These are phyloP conservation scores for Diaporthe sp. DNA, from an alignment of 2,329 filamentous ascomycete genomes.

Conservation along the genomic window DNA sequence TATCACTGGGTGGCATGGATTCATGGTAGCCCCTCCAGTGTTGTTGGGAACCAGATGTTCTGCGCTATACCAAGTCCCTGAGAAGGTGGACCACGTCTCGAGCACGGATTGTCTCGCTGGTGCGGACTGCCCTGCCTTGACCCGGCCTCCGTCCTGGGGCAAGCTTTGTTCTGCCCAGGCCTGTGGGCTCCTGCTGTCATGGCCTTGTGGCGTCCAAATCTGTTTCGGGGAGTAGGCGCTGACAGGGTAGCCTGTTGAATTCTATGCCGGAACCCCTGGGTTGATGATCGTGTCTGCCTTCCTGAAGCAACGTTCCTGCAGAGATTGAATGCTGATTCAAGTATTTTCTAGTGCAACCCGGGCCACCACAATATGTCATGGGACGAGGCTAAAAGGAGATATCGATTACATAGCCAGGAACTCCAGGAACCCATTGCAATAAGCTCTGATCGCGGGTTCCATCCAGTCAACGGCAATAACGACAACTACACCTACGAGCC, in stretches of 20 bases:
- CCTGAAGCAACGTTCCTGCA: too few relatives aligned
- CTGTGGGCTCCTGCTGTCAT: neutral
- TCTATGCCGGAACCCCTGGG: neutral
- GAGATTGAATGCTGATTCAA: neutral
- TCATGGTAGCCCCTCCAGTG: neutral
- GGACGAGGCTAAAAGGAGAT: constrained; percentile 70
- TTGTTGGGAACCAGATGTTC: neutral
- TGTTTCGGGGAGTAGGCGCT: neutral
- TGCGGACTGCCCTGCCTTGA: neutral
- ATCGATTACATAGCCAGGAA: constrained; percentile 65
- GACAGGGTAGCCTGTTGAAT: neutral
- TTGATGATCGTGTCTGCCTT: neutral
- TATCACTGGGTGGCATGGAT: neutral
- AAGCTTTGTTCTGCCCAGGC: neutral
- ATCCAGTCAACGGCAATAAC: constrained; percentile 42
- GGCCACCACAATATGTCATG: constrained; percentile 73
- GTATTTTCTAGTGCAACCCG: constrained; percentile 65
- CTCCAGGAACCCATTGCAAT: constrained; percentile 53
- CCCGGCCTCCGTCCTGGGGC: neutral
- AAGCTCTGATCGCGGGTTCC: constrained; percentile 22
- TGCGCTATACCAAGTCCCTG: neutral
- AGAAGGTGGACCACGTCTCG: neutral
- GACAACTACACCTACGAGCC: constrained; percentile 58
- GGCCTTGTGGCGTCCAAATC: neutral
- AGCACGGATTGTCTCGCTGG: neutral